These are phyloP conservation scores for Colletotrichum gigasporum DNA, from an alignment of 2,329 filamentous ascomycete species.

Conservation along the genomic window DNA sequence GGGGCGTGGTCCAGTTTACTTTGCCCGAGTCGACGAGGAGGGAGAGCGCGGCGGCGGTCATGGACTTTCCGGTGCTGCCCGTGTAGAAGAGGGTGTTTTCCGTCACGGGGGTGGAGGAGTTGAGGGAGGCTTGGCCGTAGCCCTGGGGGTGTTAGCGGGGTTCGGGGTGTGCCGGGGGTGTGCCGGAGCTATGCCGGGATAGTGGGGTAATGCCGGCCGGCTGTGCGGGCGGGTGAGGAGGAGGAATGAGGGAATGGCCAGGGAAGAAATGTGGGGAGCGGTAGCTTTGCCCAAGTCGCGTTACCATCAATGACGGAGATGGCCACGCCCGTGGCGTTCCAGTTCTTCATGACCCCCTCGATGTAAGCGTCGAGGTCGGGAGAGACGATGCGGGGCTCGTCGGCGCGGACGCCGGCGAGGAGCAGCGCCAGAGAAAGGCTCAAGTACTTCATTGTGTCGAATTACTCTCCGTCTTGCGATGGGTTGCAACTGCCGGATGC, in stretches of 20 bases:
- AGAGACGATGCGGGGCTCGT: background rate
- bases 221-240: too few relatives aligned
- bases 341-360: conserved; percentile 42
- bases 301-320: conserved; percentile 51
- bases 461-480: too few relatives aligned
- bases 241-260: too few relatives aligned
- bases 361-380: conserved; percentile 27
- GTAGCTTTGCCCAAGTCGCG: conserved; percentile 44
- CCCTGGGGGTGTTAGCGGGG: conserved; percentile 41
- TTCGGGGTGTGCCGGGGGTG: background rate
- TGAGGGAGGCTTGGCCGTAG: conserved; percentile 47
- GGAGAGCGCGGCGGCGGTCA: conserved; percentile 59
- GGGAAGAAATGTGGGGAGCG: background rate
- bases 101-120: conserved; percentile 47
- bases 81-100: conserved; percentile 63
- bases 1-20: conserved; percentile 49
- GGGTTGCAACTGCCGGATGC: too few relatives aligned
- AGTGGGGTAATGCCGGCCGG: background rate
- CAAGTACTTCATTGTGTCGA: too few relatives aligned
- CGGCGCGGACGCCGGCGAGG: too few relatives aligned
- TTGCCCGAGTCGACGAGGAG: conserved; percentile 61
- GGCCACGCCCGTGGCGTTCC: conserved; percentile 52
- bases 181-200: background rate
- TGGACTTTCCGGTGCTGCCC: conserved; percentile 66
- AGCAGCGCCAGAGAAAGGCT: too few relatives aligned